Evolutionary conservation across 73 alveolate species (phyloP).

Genomic region (Paramecium biaurelia): DNA sequence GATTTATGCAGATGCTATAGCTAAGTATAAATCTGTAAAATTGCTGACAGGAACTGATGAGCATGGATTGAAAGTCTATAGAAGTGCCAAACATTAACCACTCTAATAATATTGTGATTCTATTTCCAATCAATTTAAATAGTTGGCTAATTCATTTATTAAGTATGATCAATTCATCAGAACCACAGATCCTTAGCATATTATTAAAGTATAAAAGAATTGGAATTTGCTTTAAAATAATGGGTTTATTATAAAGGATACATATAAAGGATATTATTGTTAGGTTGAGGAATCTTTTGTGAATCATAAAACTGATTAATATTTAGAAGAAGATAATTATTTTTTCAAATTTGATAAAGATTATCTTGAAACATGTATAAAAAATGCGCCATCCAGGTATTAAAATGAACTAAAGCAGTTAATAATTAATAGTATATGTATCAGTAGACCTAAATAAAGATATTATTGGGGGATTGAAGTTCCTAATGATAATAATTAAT

Average conservation of each 20-base stretch:
- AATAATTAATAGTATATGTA: conserved; percentile 54
- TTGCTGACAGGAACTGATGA: conserved; percentile 74
- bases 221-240: background rate
- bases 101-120: conserved; percentile 62
- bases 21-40: conserved; percentile 43
- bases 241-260: background rate
- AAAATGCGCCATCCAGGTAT: background rate
- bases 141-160: conserved; percentile 54
- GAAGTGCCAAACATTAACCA: conserved; percentile 63
- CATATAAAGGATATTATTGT: conserved; percentile 27
- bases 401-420: background rate
- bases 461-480: conserved; percentile 80
- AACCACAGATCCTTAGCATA: conserved; percentile 67
- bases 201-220: background rate
- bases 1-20: conserved; percentile 72
- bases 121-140: conserved; percentile 61
- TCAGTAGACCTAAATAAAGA: conserved; percentile 73
- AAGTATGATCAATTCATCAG: conserved; percentile 67
- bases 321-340: conserved; percentile 1
- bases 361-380: background rate
- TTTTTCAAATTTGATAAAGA: background rate
- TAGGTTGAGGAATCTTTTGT: conserved; percentile 63
- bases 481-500: conserved; percentile 70
- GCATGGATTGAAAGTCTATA: conserved; percentile 77
- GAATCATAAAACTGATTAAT: background rate